Evolutionary conservation across 176 grass and related monocot genomes (phyloP).

Genomic region (Paspalum vaginatum): DNA sequence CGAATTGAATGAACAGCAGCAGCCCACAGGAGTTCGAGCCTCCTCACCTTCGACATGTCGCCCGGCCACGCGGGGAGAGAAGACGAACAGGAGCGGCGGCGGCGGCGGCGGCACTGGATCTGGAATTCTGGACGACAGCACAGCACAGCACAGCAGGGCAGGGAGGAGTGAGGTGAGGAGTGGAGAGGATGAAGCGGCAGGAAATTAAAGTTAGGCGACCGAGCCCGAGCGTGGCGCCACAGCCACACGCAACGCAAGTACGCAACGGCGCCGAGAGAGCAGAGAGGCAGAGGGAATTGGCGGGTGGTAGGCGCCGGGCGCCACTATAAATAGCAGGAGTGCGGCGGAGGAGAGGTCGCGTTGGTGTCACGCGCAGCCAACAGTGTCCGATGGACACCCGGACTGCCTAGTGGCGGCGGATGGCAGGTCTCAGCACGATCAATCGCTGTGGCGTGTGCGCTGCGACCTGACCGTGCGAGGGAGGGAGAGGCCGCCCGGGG

Average conservation of each 20-base stretch:
- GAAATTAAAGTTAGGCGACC: conserved; percentile 15
- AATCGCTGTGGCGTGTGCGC: too few species aligned
- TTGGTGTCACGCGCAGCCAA: conserved; percentile 4
- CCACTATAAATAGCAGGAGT: conserved; percentile 48
- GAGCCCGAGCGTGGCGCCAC: not conserved
- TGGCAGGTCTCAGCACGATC: not conserved
- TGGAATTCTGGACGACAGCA: too few species aligned
- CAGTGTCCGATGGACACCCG: not conserved
- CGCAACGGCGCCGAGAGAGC: not conserved
- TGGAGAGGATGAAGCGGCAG: not conserved
- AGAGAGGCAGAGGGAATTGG: not conserved
- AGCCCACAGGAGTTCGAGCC: too few species aligned
- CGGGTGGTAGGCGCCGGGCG: not conserved
- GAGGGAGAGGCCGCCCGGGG: too few species aligned
- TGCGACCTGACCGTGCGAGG: too few species aligned
- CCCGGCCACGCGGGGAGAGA: not conserved
- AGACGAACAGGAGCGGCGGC: not conserved
- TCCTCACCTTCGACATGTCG: conserved; percentile 33
- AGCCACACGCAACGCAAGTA: conserved; percentile 32
- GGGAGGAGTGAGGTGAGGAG: too few species aligned
- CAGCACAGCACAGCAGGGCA: too few species aligned
- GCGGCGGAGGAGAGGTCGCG: conserved; percentile 13
- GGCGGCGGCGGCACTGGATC: not conserved
- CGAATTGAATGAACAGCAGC: too few species aligned
- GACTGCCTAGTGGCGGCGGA: not conserved